Conservation (phyloP, 441 rosid genomes). For the Biscutella laevigata region DNA sequence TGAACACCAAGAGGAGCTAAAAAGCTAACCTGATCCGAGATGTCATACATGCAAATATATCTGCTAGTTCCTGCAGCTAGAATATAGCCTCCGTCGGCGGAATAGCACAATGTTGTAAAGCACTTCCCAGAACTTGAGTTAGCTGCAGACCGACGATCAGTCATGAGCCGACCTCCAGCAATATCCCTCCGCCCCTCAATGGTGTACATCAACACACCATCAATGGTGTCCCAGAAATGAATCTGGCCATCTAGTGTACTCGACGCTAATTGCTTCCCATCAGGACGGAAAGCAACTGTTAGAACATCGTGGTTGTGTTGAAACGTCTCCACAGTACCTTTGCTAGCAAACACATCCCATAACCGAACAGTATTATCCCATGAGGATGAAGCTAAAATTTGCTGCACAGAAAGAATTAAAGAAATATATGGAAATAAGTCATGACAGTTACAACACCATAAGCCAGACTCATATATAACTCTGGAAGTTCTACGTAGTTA, state of each 20-base stretch:
- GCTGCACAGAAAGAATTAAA: slow-evolving; percentile 35
- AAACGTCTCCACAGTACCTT: slow-evolving; percentile 80
- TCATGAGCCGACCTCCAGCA: slow-evolving; percentile 86
- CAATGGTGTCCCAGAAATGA: slow-evolving; percentile 92
- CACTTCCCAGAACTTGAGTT: slow-evolving; percentile 92
- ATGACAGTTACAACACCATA: slow-evolving; percentile 1
- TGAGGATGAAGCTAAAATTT: slow-evolving; percentile 86
- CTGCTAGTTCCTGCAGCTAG: slow-evolving; percentile 95
- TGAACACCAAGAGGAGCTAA: background rate
- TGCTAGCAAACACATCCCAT: slow-evolving; percentile 95
- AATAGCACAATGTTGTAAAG: slow-evolving; percentile 82
- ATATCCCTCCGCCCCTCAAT: slow-evolving; percentile 97
- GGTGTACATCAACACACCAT: slow-evolving; percentile 81
- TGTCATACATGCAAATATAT: slow-evolving; percentile 94
- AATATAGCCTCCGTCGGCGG: slow-evolving; percentile 92
- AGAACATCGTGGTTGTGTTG: slow-evolving; percentile 88
- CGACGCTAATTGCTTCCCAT: slow-evolving; percentile 88
- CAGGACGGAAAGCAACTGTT: slow-evolving; percentile 84
- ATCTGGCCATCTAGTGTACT: slow-evolving; percentile 93
- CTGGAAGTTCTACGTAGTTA: background rate
- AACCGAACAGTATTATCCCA: slow-evolving; percentile 90
- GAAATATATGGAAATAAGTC: background rate
- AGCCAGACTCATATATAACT: slow-evolving; percentile 1
- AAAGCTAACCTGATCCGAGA: slow-evolving; percentile 80
- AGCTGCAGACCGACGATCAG: slow-evolving; percentile 88